Base-by-base conservation (phyloP, 257 asterid genomes). In the Solanum pinnatisectum region DNA sequence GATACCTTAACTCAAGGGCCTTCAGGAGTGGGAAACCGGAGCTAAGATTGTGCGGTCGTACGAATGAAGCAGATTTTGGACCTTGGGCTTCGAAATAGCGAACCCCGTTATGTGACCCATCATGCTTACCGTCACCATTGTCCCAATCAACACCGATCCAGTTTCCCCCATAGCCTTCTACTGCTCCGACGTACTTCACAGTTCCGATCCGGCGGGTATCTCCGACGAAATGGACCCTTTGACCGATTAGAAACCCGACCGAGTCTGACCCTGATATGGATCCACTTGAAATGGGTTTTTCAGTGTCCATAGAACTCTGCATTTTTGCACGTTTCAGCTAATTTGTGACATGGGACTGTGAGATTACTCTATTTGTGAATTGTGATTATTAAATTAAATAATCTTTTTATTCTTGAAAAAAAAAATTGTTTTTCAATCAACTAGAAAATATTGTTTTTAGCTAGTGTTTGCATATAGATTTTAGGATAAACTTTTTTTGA, bases 121-220 rank as follows among this genome's bases (percentile, higher is more conserved):
- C 96, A 85, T 97, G 99, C 90, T 96, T 97, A 27, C 99, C 99
- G 73, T 93, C 94, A 78, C 93, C 98, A 88, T 90, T 91, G 85
- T 96, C 98, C 99, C 99, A 97, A 56, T 96, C 99, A 73, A 97
- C 95, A 70, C 99, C 99, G 71, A 95, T 74, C 99, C 99, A 97
- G 63, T 89, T 89, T 36, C 98, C 98, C 33, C 93, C 86, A 84
- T 89, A 90, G 27, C 98, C 98, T 86, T 96, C 95, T 59, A 97
- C 95, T 32, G 95, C 88, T 16, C 99, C 99, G 79, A 94, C 94
- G 85, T 91, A 97, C 90, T 90, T 92, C 76, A 95, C 97, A 22
- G 94, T 93, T 86, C 99, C 99, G 88, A 93, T 88, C 86, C 98
- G 91, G 35, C 91, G 87, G 6, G 94, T 72, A 87, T 94, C 94